Evolutionary conservation across 2,329 filamentous ascomycete species (phyloP), one percentile per base, ranked within the genome.

Genomic region (Cryphonectria nitschkei): DNA sequence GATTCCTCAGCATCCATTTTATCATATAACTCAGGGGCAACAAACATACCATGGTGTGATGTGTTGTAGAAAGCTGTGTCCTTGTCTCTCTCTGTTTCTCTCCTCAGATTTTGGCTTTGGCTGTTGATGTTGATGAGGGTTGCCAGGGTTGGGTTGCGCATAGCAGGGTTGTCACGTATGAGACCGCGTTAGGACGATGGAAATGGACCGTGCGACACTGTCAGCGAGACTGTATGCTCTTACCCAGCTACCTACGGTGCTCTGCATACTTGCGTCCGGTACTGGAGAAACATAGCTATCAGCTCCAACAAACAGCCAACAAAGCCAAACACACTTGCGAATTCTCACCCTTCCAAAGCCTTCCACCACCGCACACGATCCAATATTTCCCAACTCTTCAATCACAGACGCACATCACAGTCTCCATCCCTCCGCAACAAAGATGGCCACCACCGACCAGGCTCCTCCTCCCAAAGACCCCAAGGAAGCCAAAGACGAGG

Each of bases 401-500:
- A 41, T 9, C 32, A 46, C 52, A 34, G 19, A 14, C 50, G 9
- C 32, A 50, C 16, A 39, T 26, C 26, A 39, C 37, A 11, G 9
- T 11, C 37, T 39, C 37, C 3, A 11, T 13, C 52, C 14, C 19
- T 32, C 16, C 6, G 13, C 65, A 65, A 13, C 26, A n/a, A 60
- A n/a, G 19, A 68, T 68, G 67, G 19, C 67, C 32, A 68, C 67
- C 58, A 37, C 29, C 29, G 46, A 64, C n/a, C 61, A 64, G 41
- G n/a, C 50, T 26, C 39, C 16, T 34, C 46, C 16, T 3, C 62
- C 56, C 70, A 70, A 66, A 67, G 54, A 70, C 63, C 64, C 74
- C 32, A 72, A 71, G 60, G 72, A 76, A 76, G 73, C 73, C 75
- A 43, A 78, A 54, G 77, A 90, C 87, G 92, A 93, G 75, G 93